Evolutionary conservation across 768 basidiomycete species (phyloP).

Genomic region (Tulasnella sp.): DNA sequence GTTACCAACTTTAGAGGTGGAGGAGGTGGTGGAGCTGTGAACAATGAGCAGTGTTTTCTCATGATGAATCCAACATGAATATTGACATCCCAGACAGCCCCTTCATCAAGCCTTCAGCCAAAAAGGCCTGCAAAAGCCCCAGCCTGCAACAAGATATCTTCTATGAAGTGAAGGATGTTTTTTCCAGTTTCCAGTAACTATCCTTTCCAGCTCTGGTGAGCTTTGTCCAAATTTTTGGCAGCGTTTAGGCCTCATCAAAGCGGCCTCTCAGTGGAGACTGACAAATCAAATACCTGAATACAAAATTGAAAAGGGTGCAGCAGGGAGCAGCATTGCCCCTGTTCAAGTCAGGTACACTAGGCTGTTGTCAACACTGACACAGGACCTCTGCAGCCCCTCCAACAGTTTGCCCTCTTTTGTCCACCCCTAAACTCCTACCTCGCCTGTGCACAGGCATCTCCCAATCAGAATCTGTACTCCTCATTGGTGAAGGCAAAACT

Average conservation of each 20-base stretch:
- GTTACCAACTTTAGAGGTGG: too few relatives aligned
- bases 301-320: conserved; percentile 58
- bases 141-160: conserved; percentile 82
- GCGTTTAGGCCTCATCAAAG: conserved; percentile 64
- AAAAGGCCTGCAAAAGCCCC: conserved; percentile 61
- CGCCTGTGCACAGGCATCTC: conserved; percentile 72
- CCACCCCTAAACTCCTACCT: conserved; percentile 76
- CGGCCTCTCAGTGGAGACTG: conserved; percentile 69
- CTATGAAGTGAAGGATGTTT: conserved; percentile 83
- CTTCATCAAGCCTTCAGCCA: conserved; percentile 30
- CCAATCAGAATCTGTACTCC: conserved; percentile 74
- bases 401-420: conserved; percentile 85
- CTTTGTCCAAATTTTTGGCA: conserved; percentile 55
- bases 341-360: conserved; percentile 63
- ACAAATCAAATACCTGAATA: conserved; percentile 62
- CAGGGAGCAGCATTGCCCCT: conserved; percentile 55
- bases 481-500: conserved; percentile 98
- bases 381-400: conserved; percentile 37
- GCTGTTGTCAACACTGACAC: conserved; percentile 43
- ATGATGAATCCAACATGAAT: conserved; percentile 20
- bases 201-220: conserved; percentile 31
- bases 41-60: too few relatives aligned
- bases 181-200: conserved; percentile 62
- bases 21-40: too few relatives aligned
- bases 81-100: conserved; percentile 31